A percentile compares a stretch with the other conserved stretches of the same genome.
Evolutionary conservation across 148 eudicot species (phyloP).

Genomic region (Fagopyrum esculentum): DNA sequence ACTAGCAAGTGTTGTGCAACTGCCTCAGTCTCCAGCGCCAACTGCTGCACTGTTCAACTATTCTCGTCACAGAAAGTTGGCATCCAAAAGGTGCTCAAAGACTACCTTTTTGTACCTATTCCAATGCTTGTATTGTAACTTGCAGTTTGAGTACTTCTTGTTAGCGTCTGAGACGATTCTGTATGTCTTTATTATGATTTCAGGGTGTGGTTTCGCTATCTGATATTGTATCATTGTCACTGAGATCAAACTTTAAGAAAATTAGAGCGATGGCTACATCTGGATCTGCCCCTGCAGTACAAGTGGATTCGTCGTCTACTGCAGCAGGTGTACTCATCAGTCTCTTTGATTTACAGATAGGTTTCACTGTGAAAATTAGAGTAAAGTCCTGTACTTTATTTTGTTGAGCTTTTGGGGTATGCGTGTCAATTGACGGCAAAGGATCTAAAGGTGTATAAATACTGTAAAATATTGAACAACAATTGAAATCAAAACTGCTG

Average conservation of each 20-base stretch:
- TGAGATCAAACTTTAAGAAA: slow-evolving; percentile 17
- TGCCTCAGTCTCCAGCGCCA: slow-evolving; percentile 14
- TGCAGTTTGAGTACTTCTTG: neutral
- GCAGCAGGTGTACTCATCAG: slow-evolving; percentile 15
- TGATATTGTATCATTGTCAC: slow-evolving; percentile 10
- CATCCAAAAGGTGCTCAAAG: slow-evolving; percentile 16
- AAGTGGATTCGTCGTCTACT: slow-evolving; percentile 23
- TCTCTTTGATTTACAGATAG: neutral
- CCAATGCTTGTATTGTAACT: neutral
- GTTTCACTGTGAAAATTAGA: too few species aligned
- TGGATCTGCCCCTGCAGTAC: slow-evolving; percentile 12
- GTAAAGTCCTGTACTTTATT: neutral
- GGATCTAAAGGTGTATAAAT: neutral
- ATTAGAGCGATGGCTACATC: slow-evolving; percentile 30
- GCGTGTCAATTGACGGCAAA: neutral
- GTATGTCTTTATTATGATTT: neutral
- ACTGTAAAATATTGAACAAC: neutral
- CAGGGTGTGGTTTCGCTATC: slow-evolving; percentile 15
- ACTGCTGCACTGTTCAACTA: slow-evolving; percentile 8
- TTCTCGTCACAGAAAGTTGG: slow-evolving; percentile 10
- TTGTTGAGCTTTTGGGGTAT: neutral
- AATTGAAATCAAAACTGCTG: neutral
- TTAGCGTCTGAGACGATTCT: neutral
- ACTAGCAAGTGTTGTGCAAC: slow-evolving; percentile 18
- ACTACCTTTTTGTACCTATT: neutral